Conservation (phyloP, 2,329 filamentous ascomycete genomes). For the Paecilomyces sp. region DNA sequence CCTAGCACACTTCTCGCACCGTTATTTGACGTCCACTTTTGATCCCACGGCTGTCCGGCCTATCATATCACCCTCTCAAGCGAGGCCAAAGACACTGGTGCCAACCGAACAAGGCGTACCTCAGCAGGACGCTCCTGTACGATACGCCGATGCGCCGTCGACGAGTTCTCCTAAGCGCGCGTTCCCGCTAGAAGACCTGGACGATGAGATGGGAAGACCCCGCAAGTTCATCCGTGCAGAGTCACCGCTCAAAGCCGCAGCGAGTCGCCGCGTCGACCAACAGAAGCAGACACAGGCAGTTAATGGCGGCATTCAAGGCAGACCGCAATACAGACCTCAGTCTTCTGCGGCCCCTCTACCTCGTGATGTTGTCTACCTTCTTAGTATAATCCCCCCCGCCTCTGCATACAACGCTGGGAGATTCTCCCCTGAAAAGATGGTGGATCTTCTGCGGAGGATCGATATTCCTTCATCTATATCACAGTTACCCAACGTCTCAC, state of each 20-base stretch:
- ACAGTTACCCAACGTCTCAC: conserved; percentile 29
- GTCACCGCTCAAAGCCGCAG: conserved; percentile 86
- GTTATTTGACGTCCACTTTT: conserved; percentile 67
- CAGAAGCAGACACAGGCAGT: conserved; percentile 45
- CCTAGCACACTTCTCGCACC: conserved; percentile 65
- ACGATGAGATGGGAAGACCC: conserved; percentile 64
- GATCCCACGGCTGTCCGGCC: conserved; percentile 75
- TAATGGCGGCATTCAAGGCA: conserved; percentile 17
- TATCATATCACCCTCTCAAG: conserved; percentile 78
- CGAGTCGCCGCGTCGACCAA: conserved; percentile 76
- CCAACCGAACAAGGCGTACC: conserved; percentile 16
- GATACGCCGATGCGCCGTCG: conserved; percentile 26
- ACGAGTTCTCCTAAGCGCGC: conserved; percentile 49
- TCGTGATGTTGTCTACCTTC: conserved; percentile 53
- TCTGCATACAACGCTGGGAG: conserved; percentile 64
- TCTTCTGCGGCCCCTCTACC: conserved; percentile 61
- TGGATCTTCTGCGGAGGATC: conserved; percentile 63
- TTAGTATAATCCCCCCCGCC: conserved; percentile 68
- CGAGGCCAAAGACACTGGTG: conserved; percentile 52
- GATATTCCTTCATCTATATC: conserved; percentile 52
- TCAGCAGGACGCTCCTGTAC: conserved; percentile 28
- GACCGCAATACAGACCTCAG: conserved; percentile 43
- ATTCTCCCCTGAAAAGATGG: conserved; percentile 64
- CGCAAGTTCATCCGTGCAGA: conserved; percentile 85
- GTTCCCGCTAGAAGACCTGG: conserved; percentile 60